Evolutionary conservation across 495 filamentous ascomycete species (phyloP), one percentile per base, ranked within the genome.

Genomic region (Neurospora intermedia): DNA sequence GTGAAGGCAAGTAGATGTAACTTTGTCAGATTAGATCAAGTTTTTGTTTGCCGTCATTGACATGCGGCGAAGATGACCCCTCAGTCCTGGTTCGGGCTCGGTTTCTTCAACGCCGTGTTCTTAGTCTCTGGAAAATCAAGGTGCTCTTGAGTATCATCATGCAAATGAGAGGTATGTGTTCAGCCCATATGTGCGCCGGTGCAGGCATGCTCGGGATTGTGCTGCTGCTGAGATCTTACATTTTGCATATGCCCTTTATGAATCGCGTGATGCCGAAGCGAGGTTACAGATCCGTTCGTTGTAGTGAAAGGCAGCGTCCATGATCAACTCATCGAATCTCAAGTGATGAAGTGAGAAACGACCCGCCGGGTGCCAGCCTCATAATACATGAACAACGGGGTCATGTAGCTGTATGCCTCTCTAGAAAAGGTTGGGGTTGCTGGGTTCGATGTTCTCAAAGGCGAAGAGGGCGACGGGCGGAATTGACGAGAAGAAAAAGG

Each of bases 11-110:
- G 27, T 35, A 45, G 39, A 72, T 16, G 43, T 69, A 16, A 35
- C 69, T 69, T 69, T 80, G 77, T 86, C 85, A 85, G 85, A 86
- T 86, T 86, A 86, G 85, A 86, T 86, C 85, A 86, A 86, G 85
- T 83, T 82, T 84, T 75, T 80, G 74, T 74, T 69, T 76, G 72
- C 82, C 82, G 82, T 83, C 82, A 84, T 79, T 27, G 85, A 83
- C 81, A 72, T 78, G 78, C 81, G 82, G 75, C 80, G 83, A 74
- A 80, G 84, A 83, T 87, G 86, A 81, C 83, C 83, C 84, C 85
- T 80, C 77, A 81, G 80, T 45, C 39, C 43, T 31, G 42, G 39
- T 71, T 71, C 48, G 69, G 70, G 66, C 80, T 81, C 83, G 85
- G 85, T 79, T 86, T 85, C 83, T 80, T 79, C 78, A 62, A 77